Evolutionary conservation across 805 yeast species (phyloP).

Genomic region (Wickerhamomyces ciferrii): DNA sequence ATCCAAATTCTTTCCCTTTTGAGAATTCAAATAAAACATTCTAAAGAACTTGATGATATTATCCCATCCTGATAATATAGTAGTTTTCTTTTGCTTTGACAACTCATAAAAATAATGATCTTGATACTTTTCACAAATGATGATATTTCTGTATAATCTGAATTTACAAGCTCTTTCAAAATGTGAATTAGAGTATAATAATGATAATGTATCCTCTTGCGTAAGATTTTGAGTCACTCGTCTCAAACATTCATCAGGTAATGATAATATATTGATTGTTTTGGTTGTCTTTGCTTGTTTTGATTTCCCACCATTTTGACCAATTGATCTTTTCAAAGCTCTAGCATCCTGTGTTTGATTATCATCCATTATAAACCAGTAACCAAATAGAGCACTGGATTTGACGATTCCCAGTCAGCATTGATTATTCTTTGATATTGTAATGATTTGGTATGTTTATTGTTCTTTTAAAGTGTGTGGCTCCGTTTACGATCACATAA

Average conservation of each 20-base stretch:
- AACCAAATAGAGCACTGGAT: no score
- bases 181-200: constrained; percentile 7
- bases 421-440: no score
- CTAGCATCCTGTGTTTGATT: neutral
- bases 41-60: constrained; percentile 13
- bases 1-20: neutral
- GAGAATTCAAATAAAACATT: constrained; percentile 5
- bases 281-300: neutral
- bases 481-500: no score
- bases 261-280: neutral
- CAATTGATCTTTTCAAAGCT: neutral
- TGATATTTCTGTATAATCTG: constrained; percentile 15
- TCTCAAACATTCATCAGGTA: constrained; percentile 15
- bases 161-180: constrained; percentile 11
- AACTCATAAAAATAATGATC: constrained; percentile 15
- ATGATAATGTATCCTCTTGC: constrained; percentile 13
- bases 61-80: constrained; percentile 15
- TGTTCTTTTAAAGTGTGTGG: no score
- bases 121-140: constrained; percentile 19
- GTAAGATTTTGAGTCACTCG: constrained; percentile 8
- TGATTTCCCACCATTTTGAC: neutral
- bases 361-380: no score
- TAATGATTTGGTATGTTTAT: no score
- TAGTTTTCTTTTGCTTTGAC: constrained; percentile 3
- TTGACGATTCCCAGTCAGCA: no score